Conservation (phyloP, 176 grass and related monocot species). For the Carex littledalei region DNA sequence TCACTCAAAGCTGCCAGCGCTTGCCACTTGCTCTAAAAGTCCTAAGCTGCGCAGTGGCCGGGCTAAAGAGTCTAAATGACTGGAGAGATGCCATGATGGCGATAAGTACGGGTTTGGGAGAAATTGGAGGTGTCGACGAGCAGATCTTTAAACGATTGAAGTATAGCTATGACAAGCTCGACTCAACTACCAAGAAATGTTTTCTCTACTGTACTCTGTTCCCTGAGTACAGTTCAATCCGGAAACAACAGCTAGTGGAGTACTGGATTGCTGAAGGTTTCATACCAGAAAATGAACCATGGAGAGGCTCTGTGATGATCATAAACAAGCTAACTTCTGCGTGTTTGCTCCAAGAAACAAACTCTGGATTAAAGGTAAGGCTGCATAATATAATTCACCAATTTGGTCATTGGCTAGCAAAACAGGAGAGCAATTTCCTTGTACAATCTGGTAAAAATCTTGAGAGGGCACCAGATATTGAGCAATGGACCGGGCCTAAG, state of each 20-base stretch:
- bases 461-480: slow-evolving; percentile 33
- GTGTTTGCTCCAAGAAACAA: too few relatives aligned
- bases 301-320: too few relatives aligned
- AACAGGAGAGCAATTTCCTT: slow-evolving; percentile 29
- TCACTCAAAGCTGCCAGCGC: slow-evolving; percentile 40
- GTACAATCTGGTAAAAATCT: slow-evolving; percentile 38
- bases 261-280: too few relatives aligned
- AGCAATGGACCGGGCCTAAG: slow-evolving; percentile 30
- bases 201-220: too few relatives aligned
- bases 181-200: too few relatives aligned
- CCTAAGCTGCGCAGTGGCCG: slow-evolving; percentile 42
- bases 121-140: not conserved
- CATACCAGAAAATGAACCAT: too few relatives aligned
- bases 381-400: slow-evolving; percentile 59
- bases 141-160: too few relatives aligned
- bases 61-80: slow-evolving; percentile 21
- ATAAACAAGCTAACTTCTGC: too few relatives aligned
- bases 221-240: too few relatives aligned
- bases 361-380: slow-evolving; percentile 35
- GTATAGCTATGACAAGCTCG: too few relatives aligned
- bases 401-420: slow-evolving; percentile 39
- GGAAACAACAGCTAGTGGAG: too few relatives aligned
- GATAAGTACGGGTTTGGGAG: not conserved
- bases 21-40: slow-evolving; percentile 61
- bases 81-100: slow-evolving; percentile 34